Conservation (phyloP, 306 rosid species). For the Aeschynomene evenia region DNA sequence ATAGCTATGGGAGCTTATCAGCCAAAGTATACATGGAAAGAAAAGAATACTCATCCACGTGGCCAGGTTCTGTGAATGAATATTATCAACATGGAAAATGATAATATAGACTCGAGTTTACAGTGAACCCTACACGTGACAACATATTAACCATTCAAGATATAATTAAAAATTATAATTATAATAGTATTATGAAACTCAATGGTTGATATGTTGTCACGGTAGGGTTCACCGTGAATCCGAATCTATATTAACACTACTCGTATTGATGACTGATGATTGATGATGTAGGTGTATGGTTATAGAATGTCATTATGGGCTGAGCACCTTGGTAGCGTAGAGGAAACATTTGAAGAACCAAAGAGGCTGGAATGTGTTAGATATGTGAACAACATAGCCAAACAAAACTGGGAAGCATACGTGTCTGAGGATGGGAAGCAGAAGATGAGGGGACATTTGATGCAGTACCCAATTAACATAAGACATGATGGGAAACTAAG, state of each 20-base stretch:
- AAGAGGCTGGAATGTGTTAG: constrained; percentile 37
- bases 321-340: constrained; percentile 44
- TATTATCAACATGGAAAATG: not conserved
- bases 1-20: constrained; percentile 60
- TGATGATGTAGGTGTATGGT: constrained; percentile 46
- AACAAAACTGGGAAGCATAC: constrained; percentile 41
- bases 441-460: constrained; percentile 43
- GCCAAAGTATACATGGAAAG: constrained; percentile 44
- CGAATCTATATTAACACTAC: too few species aligned
- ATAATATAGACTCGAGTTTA: too few species aligned
- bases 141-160: too few species aligned
- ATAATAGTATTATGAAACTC: too few species aligned
- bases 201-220: too few species aligned
- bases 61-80: constrained; percentile 45
- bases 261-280: too few species aligned
- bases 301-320: constrained; percentile 57
- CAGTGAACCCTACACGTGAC: too few species aligned
- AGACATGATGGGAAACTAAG: constrained; percentile 36
- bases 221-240: too few species aligned
- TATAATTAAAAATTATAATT: too few species aligned
- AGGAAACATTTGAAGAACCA: constrained; percentile 40
- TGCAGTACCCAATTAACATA: constrained; percentile 45
- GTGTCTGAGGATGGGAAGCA: constrained; percentile 34
- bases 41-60: constrained; percentile 39
- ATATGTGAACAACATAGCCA: constrained; percentile 34